Base-by-base conservation (phyloP, 116 monocot genomes). In the Posidonia oceanica region DNA sequence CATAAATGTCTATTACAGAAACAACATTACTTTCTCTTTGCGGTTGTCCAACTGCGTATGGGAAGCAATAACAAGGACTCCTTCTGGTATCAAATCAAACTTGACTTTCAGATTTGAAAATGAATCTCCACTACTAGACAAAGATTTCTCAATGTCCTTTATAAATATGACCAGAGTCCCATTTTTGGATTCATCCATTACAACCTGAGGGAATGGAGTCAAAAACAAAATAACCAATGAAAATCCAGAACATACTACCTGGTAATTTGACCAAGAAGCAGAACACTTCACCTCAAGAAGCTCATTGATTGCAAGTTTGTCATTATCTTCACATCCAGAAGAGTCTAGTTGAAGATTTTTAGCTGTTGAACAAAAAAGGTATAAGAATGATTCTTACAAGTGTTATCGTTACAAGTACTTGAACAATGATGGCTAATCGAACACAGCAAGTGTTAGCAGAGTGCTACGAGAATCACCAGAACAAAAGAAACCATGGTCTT, bases 401-500 rank as follows among this genome's bases (percentile, higher is more conserved):
- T 48, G 48, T 1, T 29, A 29, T 29, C 29, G 1, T 29, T 29
- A 29, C 29, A 29, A 29, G 29, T 29, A 29, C 29, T 29, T 29
- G 29, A 29, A 29, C 29, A 29, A 29, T 29, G 29, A 29, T 29
- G 29, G 29, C 29, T 29, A 29, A 29, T 29, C 29, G 39, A 21
- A 48, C 48, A 48, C 48, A 10, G 29, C 29, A 48, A 1, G 48
- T 48, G 48, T 12, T 48, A 16, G 48, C 20, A 62, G 22, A 67
- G 15, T 37, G 56, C 37, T 38, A 16, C 20, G 63, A 74, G 22
- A 75, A 74, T 64, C 41, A 99, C 99, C 88, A 70, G 72, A 70
- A 78, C 90, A 90, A 73, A 93, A 99, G 81, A 90, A 99, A 52
- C 99, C 99, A 76, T 85, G 99, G 77, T 90, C 90, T 75, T 86